phyloP scores from a whole-genome alignment of 306 rosid genomes.

The Clitoria ternatea region DNA sequence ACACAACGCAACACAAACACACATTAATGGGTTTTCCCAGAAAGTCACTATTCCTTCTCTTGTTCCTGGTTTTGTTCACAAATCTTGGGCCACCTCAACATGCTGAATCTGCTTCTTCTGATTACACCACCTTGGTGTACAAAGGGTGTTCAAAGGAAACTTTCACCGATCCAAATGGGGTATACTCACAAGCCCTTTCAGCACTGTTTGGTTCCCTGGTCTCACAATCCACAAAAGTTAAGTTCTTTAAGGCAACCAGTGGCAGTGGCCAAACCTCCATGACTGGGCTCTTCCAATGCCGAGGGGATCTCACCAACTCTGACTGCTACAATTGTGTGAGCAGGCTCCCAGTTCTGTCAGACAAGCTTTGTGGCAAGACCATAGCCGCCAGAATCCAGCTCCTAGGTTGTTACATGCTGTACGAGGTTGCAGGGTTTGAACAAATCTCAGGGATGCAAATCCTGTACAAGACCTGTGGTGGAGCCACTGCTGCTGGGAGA shows the following conservation, averaged over 20 bases:
- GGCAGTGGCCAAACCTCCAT: slow-evolving; percentile 69
- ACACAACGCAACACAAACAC: too few species aligned
- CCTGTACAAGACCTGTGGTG: slow-evolving; percentile 75
- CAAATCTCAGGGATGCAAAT: slow-evolving; percentile 86
- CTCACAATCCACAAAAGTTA: slow-evolving; percentile 65
- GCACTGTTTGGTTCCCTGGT: slow-evolving; percentile 68
- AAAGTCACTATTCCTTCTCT: slow-evolving; percentile 32
- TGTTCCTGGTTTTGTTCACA: slow-evolving; percentile 30
- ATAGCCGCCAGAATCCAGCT: slow-evolving; percentile 82
- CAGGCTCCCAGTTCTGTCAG: slow-evolving; percentile 54
- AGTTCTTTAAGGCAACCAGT: slow-evolving; percentile 65
- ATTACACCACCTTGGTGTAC: slow-evolving; percentile 64
- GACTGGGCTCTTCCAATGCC: slow-evolving; percentile 85
- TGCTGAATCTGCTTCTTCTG: slow-evolving; percentile 56
- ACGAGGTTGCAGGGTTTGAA: slow-evolving; percentile 76
- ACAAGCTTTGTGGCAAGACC: slow-evolving; percentile 68
- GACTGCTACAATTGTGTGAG: slow-evolving; percentile 89
- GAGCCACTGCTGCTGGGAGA: slow-evolving; percentile 53
- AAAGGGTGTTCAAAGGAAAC: slow-evolving; percentile 88
- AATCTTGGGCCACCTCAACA: slow-evolving; percentile 30
- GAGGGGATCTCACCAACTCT: slow-evolving; percentile 78
- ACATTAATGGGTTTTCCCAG: slow-evolving; percentile 57
- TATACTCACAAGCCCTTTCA: slow-evolving; percentile 78
- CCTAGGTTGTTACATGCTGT: slow-evolving; percentile 74
- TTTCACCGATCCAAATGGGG: slow-evolving; percentile 83